Evolutionary conservation across 768 basidiomycete genomes (phyloP), one percentile per base, ranked within the genome.

Genomic region (Clavulina sp.): DNA sequence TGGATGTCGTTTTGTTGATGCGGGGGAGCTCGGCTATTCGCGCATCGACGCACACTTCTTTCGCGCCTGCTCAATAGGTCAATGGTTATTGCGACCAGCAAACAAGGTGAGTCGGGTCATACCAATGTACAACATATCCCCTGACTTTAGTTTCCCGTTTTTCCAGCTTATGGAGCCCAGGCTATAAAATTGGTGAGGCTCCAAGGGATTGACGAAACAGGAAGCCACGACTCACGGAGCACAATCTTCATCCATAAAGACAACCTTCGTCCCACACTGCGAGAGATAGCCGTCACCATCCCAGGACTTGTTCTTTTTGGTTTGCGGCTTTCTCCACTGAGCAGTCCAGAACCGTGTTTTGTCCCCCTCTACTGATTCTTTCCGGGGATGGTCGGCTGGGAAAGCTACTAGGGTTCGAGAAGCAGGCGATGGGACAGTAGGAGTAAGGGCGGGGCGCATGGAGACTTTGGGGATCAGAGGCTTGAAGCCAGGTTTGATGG

Each of bases 121-220:
- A 33, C 72, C 74, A 29, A 79, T 70, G 52, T 67, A 70, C 43
- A 70, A 68, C 13, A 72, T 73, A 41, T 71, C 62, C 34, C 70
- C 67, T n/a, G 46, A 61, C 41, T 62, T 56, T 21, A 80, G 69
- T 3, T 61, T 60, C 26, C 73, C 68, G 9, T 76, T 75, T 50
- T 78, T 78, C 73, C 78, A 81, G 7, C 70, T 64, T 44, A 69
- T 74, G 41, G 72, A 71, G 23, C 80, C 81, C 59, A 82, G 70
- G 30, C 81, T 84, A 51, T n/a, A 52, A 28, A 9, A 7, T 41
- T 41, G n/a, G 32, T 31, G 47, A 47, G 26, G n/a, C n/a, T n/a
- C 23, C 3, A 13, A 16, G 2, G 4, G 41, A 50, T 28, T 9
- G 43, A 29, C 16, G 13, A 18, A 53, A n/a, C 13, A 33, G 31